These are phyloP conservation scores for Aspergillus ibericus DNA, from an alignment of 2,329 filamentous ascomycete species.

Conservation along the genomic window DNA sequence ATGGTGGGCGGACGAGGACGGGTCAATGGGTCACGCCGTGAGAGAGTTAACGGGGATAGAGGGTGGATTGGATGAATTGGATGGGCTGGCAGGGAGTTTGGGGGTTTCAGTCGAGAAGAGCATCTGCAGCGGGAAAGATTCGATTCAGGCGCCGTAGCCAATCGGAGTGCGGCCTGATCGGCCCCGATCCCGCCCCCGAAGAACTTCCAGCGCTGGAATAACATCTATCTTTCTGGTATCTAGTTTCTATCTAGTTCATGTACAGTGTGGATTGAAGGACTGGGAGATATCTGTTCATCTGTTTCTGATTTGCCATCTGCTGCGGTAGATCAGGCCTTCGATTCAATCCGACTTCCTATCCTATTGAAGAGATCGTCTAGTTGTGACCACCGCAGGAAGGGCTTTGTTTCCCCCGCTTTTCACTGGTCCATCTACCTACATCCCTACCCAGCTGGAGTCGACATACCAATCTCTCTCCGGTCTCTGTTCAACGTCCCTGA, in stretches of 20 bases:
- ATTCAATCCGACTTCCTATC: neutral
- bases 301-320: too few species aligned
- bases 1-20: neutral
- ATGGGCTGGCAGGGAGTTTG: too few species aligned
- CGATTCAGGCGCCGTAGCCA: conserved; percentile 31
- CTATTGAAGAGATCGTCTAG: neutral
- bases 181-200: conserved; percentile 12
- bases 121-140: conserved; percentile 27
- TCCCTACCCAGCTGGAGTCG: neutral
- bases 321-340: neutral
- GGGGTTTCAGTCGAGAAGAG: too few species aligned
- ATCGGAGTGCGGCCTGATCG: conserved; percentile 34
- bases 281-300: too few species aligned
- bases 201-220: neutral
- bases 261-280: too few species aligned
- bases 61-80: neutral
- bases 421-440: neutral
- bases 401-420: neutral
- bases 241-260: too few species aligned
- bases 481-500: neutral
- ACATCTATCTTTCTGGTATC: too few species aligned
- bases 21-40: neutral
- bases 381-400: neutral
- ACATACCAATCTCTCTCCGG: neutral
- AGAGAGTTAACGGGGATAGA: neutral